Evolutionary conservation across 768 basidiomycete species (phyloP), one percentile per base, ranked within the genome.

Genomic region (Tricholoma furcatifolium): DNA sequence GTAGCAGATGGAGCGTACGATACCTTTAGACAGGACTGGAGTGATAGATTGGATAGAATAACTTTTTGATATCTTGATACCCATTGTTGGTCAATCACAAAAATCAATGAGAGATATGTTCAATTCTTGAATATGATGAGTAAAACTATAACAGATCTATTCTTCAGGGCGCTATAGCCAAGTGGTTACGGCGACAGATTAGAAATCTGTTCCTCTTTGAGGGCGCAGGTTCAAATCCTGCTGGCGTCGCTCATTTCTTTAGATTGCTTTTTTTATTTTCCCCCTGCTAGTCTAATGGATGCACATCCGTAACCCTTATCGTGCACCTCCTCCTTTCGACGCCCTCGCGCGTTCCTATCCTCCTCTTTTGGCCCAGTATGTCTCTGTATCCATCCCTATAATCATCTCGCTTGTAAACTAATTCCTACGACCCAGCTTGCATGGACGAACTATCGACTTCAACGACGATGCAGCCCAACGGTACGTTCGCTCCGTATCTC

Each of bases 131-230:
- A 9, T 43, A 24, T 38, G 36, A 15, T 11, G 36, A 38, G 36
- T 3, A 38, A 38, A 4, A 11, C 3, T 15, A 11, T 15, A 38
- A 38, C 5, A 10, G 9, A 3, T 23, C 2, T 20, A 23, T 20
- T 12, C 35, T 34, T 46, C 34, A 12, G 60, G 81, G 80, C 81
- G 79, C 80, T 80, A 83, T 84, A 82, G 82, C 83, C 80, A 82
- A 84, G 82, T 82, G 82, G 81, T 84, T 83, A 84, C 77, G 80
- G 82, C 82, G 82, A 83, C 81, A 83, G 82, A 84, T 82, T 83
- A 81, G 81, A 81, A 81, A 65, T 65, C 64, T 66, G 65, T 77
- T 77, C 70, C 76, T 70, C 70, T 77, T 72, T 71, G 71, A 70
- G 75, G 69, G 77, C 77, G 76, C 70, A 79, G 76, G 75, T 77